Evolutionary conservation across 2,329 filamentous ascomycete genomes (phyloP).

Genomic region (Alternaria alternata): DNA sequence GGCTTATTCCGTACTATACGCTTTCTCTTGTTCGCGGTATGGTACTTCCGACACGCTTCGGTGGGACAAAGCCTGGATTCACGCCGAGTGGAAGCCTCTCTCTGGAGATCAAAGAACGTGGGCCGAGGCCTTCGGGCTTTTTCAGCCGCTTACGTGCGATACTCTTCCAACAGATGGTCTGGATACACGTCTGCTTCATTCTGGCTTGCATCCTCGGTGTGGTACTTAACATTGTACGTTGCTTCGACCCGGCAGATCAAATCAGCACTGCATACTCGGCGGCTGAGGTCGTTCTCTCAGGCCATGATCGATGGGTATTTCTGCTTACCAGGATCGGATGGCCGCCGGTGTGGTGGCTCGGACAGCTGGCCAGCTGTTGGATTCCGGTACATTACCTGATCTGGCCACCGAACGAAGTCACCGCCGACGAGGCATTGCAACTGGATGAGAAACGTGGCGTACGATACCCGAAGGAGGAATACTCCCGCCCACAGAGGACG

Average conservation of each 20-base stretch:
- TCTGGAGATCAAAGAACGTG: neutral
- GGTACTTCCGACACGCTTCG: neutral
- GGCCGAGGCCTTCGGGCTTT: neutral
- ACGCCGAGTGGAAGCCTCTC: neutral
- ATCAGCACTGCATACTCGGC: neutral
- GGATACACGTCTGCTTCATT: constrained; percentile 2
- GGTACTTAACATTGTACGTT: neutral
- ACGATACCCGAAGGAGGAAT: neutral
- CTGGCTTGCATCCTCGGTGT: neutral
- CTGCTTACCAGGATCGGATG: constrained; percentile 4
- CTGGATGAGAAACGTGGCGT: neutral
- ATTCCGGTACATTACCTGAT: neutral
- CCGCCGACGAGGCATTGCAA: neutral
- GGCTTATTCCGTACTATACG: neutral
- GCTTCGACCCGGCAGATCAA: neutral
- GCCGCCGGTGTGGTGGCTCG: constrained; percentile 7
- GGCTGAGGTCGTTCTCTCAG: neutral
- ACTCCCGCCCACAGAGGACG: neutral
- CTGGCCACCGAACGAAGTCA: neutral
- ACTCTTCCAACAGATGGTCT: neutral
- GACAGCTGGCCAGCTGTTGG: neutral
- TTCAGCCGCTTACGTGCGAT: neutral
- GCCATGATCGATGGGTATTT: neutral
- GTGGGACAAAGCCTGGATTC: constrained; percentile 3
- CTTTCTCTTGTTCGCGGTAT: neutral